These are phyloP conservation scores for Fusarium hostae DNA, from an alignment of 2,329 filamentous ascomycete species.

Conservation along the genomic window DNA sequence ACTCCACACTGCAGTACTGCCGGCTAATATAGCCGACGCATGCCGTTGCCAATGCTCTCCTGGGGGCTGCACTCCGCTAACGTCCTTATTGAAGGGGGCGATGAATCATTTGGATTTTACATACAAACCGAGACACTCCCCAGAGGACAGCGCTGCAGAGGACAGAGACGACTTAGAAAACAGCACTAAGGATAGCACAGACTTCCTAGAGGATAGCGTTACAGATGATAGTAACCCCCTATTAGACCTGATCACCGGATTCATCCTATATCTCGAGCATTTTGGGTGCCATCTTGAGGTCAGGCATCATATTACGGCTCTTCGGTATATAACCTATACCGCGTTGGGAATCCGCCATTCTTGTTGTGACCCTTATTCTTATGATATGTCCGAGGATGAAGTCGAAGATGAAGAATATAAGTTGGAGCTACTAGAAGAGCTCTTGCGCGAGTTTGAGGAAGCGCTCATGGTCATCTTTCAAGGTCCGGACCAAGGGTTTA, in stretches of 20 bases:
- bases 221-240: not conserved
- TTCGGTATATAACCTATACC: not conserved
- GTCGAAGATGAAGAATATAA: not conserved
- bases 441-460: accelerated
- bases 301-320: not conserved
- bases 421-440: accelerated
- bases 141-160: no score
- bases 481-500: accelerated
- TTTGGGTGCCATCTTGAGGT: not conserved
- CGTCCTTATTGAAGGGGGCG: accelerated
- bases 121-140: no score
- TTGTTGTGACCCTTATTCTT: not conserved
- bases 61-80: accelerated
- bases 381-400: no score
- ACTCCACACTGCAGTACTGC: not conserved
- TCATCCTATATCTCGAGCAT: accelerated
- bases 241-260: accelerated
- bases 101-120: not conserved
- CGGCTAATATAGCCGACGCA: accelerated
- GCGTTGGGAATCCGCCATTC: accelerated
- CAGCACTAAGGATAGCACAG: accelerated
- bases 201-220: accelerated
- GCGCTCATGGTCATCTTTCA: accelerated
- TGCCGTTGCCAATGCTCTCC: not conserved
- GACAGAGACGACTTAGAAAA: not conserved